Evolutionary conservation across 768 basidiomycete species (phyloP).

Genomic region (Russula virescens): DNA sequence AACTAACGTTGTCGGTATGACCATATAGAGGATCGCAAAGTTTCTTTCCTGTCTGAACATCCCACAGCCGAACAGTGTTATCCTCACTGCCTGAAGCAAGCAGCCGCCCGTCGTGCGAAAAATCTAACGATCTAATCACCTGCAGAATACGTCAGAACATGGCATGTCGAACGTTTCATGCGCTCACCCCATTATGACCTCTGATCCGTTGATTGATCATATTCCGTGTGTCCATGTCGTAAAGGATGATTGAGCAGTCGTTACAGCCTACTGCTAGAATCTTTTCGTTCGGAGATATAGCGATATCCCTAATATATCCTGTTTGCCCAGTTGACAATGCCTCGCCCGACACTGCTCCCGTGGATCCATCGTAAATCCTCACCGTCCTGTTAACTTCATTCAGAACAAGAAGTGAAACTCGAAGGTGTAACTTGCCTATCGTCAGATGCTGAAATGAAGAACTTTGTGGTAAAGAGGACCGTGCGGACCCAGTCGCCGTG

Average conservation of each 20-base stretch:
- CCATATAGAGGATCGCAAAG: conserved; percentile 14
- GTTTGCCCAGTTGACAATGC: conserved; percentile 16
- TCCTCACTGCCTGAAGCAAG: conserved; percentile 13
- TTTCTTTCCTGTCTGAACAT: conserved; percentile 11
- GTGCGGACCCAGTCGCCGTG: conserved; percentile 14
- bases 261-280: conserved; percentile 22
- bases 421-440: not conserved
- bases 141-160: not conserved
- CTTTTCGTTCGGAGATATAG: conserved; percentile 27
- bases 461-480: not conserved
- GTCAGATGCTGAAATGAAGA: conserved; percentile 12
- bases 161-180: not conserved
- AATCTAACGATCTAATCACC: conserved; percentile 7
- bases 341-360: conserved; percentile 4
- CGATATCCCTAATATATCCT: conserved; percentile 20
- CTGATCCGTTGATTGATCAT: conserved; percentile 1
- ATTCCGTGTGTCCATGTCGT: conserved; percentile 5
- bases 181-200: conserved; percentile 11
- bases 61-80: conserved; percentile 12
- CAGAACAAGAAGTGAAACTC: not conserved
- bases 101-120: conserved; percentile 8
- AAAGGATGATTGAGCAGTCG: too few relatives aligned
- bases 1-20: conserved; percentile 6
- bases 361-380: conserved; percentile 14
- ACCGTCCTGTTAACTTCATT: conserved; percentile 7